Conservation (phyloP, 2,329 filamentous ascomycete species). For the Neoscytalidium dimidiatum region DNA sequence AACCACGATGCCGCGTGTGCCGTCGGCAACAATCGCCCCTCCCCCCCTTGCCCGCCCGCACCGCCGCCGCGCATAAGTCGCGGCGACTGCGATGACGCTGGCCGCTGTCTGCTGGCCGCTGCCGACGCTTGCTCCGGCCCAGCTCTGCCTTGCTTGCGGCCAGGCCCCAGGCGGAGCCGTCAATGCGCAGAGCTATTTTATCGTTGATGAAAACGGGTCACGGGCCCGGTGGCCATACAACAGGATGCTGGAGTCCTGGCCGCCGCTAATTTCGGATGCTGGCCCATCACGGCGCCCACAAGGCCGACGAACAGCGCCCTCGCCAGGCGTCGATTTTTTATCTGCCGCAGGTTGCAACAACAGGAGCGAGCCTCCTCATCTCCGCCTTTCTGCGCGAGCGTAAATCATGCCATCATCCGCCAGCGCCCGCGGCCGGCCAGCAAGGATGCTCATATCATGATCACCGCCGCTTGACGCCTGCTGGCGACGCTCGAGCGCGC, state of each 20-base stretch:
- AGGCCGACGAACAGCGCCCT: not conserved
- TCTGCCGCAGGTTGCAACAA: slow-evolving; percentile 11
- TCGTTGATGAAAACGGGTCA: slow-evolving; percentile 17
- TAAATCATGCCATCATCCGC: slow-evolving; percentile 2
- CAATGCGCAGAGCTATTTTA: slow-evolving; percentile 14
- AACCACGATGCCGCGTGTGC: slow-evolving; percentile 7
- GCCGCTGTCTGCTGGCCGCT: not conserved
- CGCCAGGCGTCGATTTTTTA: not conserved
- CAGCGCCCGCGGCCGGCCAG: not conserved
- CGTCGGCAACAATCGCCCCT: not conserved
- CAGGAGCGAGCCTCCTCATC: slow-evolving; percentile 15
- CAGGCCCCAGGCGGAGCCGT: not conserved
- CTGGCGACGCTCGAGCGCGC: slow-evolving; percentile 1
- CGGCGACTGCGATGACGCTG: slow-evolving; percentile 9
- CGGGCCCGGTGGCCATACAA: not conserved
- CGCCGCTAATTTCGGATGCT: slow-evolving; percentile 9
- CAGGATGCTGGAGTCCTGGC: slow-evolving; percentile 9
- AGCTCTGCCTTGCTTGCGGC: not conserved
- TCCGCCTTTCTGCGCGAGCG: not conserved
- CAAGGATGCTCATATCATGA: slow-evolving; percentile 11
- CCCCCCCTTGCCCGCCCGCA: not conserved
- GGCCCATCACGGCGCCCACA: not conserved
- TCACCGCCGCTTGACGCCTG: slow-evolving; percentile 3
- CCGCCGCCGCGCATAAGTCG: not conserved
- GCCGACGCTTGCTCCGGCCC: not conserved